Evolutionary conservation across 1,284 basidiomycete genomes (phyloP), one percentile per base, ranked within the genome.

Genomic region (Ganoderma boninense): DNA sequence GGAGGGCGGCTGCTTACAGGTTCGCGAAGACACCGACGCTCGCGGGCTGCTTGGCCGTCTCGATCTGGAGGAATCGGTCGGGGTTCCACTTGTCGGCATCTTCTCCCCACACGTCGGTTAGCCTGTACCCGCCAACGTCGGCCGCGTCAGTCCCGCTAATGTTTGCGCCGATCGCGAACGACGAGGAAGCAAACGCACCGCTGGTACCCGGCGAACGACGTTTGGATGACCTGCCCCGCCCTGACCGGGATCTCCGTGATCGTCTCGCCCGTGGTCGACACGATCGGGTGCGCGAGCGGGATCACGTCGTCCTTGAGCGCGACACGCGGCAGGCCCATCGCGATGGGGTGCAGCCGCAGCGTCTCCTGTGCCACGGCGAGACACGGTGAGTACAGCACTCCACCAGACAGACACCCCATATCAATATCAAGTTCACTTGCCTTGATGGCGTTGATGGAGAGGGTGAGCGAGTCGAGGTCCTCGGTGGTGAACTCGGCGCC

Each of bases 41-140:
- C 0, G 83, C 79, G 10, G 42, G 60, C 26, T 80, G 83, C 74
- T 83, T 85, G 23, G 79, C 78, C n/a, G 75, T 73, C 13, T 76
- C 75, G 38, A 79, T 62, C 11, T 71, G 77, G 7, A 80, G 71
- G 62, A 87, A 75, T 83, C 88, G 89, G n/a, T 87, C 85, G 10
- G 88, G 87, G 67, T 87, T 84, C 77, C 84, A 90, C 26, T 75
- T 72, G 64, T 88, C 78, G 2, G 88, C 83, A 70, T 90, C 86
- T 14, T 82, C 77, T 0, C 88, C 87, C 80, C 86, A 90, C 1
- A 89, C 73, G 0, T 79, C 74, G 8, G 75, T 73, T 8, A 79
- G 71, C 44, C 80, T 82, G 20, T 2, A 29, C 26, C 26, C 26
- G 26, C 26, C 0, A 32, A 32, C 32, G 32, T 32, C 32, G 32